Base-by-base conservation (phyloP, 495 filamentous ascomycete species). In the Penicillium cataractarum region DNA sequence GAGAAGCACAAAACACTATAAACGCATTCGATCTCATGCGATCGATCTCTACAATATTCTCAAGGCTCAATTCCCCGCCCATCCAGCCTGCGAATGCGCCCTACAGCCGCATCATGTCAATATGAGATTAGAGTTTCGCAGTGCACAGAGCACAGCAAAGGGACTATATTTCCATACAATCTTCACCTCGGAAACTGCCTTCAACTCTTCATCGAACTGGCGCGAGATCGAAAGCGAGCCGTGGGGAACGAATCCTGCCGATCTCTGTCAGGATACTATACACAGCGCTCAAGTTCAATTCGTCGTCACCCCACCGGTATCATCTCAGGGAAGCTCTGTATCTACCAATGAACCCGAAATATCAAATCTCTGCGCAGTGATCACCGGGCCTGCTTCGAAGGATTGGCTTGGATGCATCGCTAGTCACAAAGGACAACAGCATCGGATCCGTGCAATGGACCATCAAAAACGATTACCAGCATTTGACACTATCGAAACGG, bases 101-200 rank as follows among this genome's bases (percentile, higher is more conserved):
- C 44, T 48, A 15, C 21, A 27, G 9, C 44, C 44, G 21, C 22
- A 48, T 10, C 44, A 48, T 48, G 44, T 48, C 22, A 48, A 48
- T 48, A 48, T 48, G 44, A 48, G 44, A 48, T 15, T 26, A 5
- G 44, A 48, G 44, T 48, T 48, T 4, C 44, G 44, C 21, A 48
- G 22, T 48, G 44, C 44, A 6, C 44, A 48, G 9, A 48, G 22
- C 27, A 48, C 44, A 26, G 44, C 22, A 13, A 48, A 15, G 22
- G 44, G 44, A 15, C 44, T 46, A 10, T 46, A 46, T 9, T 46
- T 46, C 22, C 40, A 46, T 22, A 46, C 40, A 8, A 46, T 46
- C 5, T 46, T 46, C 10, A 22, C 19, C 6, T 22, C 40, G 6
- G 40, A 46, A 22, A 46, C 40, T 1, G 40, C 40, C 21, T 46